Percentiles rank a stretch among this genome's conserved stretches.
Conservation (phyloP, 2,329 filamentous ascomycete species). For the Pseudopyrenochaeta lycopersici region DNA sequence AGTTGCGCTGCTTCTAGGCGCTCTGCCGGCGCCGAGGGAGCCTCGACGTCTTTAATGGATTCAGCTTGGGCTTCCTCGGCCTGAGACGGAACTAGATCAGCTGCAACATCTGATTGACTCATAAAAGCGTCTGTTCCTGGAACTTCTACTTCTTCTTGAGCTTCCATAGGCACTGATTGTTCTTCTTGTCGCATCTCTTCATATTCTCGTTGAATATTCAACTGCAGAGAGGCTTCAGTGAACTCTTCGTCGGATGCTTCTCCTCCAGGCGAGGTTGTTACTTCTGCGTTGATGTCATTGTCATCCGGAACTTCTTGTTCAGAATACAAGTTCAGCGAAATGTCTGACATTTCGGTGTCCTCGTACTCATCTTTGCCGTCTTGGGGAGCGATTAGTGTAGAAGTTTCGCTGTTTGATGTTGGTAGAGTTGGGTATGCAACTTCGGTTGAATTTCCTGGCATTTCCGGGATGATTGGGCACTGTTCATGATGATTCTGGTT, state of each 20-base stretch:
- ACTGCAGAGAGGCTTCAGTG: conserved; percentile 43
- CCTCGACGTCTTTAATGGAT: not conserved
- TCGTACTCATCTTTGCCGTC: conserved; percentile 4
- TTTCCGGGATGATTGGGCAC: not conserved
- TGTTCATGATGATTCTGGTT: not conserved
- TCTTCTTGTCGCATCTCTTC: conserved; percentile 11
- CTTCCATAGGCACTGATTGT: not conserved
- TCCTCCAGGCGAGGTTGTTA: not conserved
- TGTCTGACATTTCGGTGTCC: conserved; percentile 4
- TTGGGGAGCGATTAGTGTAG: conserved; percentile 1
- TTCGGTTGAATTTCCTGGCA: not conserved
- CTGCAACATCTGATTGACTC: not conserved
- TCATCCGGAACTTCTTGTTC: not conserved
- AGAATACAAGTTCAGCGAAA: not conserved
- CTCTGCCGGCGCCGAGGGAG: not conserved
- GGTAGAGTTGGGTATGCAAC: conserved; percentile 23
- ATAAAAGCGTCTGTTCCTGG: not conserved
- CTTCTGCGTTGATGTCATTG: not conserved
- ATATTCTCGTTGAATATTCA: conserved; percentile 36
- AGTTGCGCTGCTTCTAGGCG: not conserved
- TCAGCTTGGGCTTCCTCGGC: not conserved
- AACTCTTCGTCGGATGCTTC: conserved; percentile 28
- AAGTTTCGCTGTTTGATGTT: not conserved
- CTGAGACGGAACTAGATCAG: not conserved
- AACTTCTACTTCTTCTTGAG: not conserved